Base-by-base conservation (phyloP, 306 rosid genomes). In the Malus sieversii region DNA sequence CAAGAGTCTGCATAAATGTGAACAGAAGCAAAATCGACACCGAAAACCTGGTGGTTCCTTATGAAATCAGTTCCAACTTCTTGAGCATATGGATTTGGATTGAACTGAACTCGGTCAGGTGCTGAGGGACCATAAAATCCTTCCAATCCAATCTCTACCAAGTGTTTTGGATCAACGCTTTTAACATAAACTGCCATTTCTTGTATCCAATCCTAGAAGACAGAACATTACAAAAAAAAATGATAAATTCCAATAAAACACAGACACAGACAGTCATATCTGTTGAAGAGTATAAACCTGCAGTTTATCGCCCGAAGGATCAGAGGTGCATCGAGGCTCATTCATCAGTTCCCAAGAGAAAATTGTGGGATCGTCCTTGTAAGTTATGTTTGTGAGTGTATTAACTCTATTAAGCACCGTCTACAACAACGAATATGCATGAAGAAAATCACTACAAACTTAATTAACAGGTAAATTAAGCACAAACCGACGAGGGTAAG, bases 261-360 rank as follows among this genome's bases (percentile, higher is more conserved):
- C 6, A 27, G 19, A 61, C 4, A 61, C 38, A 15, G 19, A 61
- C 38, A 15, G 19, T 12, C 33, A 14, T 13, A 27, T 27, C 29
- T 61, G 1, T 61, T 14, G 35, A 13, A 61, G 38, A 61, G 5
- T 0, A 23, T 82, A 35, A 77, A 92, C 97, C 97, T 95, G 98
- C 73, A 92, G 84, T 64, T 7, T 84, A 73, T 92, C 84, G 23
- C 98, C 97, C 0, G 97, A 61, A 62, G 97, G 79, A 80, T 95
- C 99, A 15, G 96, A 87, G 72, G 80, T 83, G 89, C 99, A 95
- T 59, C 97, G 88, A 79, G 99, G 97, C 73, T 92, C 99, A 27
- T 95, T 95, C 93, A 92, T 92, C 64, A 95, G 86, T 71, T 95
- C 99, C 99, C 99, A 95, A 75, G 97, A 93, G 38, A 95, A 90